Conservation (phyloP, 1,139 yeast species). For the Blastobotrys buckinghamii region DNA sequence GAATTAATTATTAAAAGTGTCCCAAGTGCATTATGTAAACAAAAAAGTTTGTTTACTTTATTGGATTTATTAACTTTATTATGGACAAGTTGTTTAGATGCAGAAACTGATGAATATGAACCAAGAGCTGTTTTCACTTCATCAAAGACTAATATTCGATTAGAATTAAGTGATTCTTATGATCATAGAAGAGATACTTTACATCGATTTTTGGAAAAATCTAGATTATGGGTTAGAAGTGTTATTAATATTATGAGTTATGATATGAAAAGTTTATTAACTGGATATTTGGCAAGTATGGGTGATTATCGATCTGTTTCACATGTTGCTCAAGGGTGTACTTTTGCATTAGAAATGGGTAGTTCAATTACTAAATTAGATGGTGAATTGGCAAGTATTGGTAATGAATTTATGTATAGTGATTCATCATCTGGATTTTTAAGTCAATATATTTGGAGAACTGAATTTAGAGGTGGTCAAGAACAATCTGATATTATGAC, state of each 20-base stretch:
- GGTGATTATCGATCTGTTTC: slow-evolving; percentile 30
- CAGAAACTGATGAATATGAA: slow-evolving; percentile 80
- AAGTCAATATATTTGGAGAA: slow-evolving; percentile 72
- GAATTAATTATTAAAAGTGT: slow-evolving; percentile 58
- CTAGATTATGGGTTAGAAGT: slow-evolving; percentile 60
- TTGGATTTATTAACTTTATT: slow-evolving; percentile 74
- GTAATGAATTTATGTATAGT: slow-evolving; percentile 29
- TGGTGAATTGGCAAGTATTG: slow-evolving; percentile 29
- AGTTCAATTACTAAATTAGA: slow-evolving; percentile 63
- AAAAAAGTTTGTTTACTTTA: slow-evolving; percentile 64
- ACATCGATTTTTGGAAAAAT: slow-evolving; percentile 50
- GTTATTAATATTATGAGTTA: slow-evolving; percentile 53
- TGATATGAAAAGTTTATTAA: slow-evolving; percentile 73
- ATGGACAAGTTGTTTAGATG: slow-evolving; percentile 77
- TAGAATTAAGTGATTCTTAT: slow-evolving; percentile 73
- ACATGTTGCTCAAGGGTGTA: slow-evolving; percentile 66
- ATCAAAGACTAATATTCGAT: slow-evolving; percentile 46
- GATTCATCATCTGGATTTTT: slow-evolving; percentile 69
- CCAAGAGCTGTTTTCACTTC: slow-evolving; percentile 70
- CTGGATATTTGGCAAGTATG: slow-evolving; percentile 58
- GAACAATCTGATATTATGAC: slow-evolving; percentile 24
- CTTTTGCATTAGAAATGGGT: slow-evolving; percentile 87
- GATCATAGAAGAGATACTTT: slow-evolving; percentile 70
- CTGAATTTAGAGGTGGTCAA: slow-evolving; percentile 26
- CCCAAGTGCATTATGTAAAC: slow-evolving; percentile 82